Conservation (phyloP, 2,329 filamentous ascomycete genomes). For the Cercospora zeae-maydis region DNA sequence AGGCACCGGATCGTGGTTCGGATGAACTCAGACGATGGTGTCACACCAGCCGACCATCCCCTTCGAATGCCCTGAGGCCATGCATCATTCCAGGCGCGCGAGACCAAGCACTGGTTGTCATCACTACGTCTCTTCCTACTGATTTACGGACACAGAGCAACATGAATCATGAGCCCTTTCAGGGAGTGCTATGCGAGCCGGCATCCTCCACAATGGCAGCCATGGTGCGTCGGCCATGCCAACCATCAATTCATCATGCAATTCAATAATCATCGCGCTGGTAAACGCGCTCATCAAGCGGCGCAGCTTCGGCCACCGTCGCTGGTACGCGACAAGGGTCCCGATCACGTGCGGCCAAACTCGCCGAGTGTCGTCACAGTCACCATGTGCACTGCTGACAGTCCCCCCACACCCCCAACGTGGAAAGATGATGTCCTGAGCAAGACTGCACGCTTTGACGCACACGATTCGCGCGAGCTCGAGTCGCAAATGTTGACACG, state of each 20-base stretch:
- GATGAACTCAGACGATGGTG: not conserved
- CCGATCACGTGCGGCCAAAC: not conserved
- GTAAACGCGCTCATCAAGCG: not conserved
- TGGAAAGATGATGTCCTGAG: too few relatives aligned
- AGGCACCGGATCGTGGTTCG: not conserved
- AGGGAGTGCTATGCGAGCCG: not conserved
- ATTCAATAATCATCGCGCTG: not conserved
- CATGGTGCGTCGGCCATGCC: not conserved
- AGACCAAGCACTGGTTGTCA: not conserved
- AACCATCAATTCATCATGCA: not conserved
- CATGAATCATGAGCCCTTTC: not conserved
- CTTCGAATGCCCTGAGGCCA: not conserved
- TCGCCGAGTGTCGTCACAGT: not conserved
- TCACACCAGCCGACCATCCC: not conserved
- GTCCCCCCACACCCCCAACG: too few relatives aligned
- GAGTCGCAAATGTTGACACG: too few relatives aligned
- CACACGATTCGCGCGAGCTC: too few relatives aligned
- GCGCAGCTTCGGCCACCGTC: not conserved
- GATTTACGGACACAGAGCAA: too few relatives aligned
- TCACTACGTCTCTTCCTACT: not conserved
- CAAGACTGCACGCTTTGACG: too few relatives aligned
- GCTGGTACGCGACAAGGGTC: not conserved
- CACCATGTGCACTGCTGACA: too few relatives aligned
- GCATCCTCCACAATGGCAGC: not conserved
- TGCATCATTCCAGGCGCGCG: not conserved